Evolutionary conservation across 345 rosid genomes (phyloP).

Genomic region (Eucalyptus regnans): DNA sequence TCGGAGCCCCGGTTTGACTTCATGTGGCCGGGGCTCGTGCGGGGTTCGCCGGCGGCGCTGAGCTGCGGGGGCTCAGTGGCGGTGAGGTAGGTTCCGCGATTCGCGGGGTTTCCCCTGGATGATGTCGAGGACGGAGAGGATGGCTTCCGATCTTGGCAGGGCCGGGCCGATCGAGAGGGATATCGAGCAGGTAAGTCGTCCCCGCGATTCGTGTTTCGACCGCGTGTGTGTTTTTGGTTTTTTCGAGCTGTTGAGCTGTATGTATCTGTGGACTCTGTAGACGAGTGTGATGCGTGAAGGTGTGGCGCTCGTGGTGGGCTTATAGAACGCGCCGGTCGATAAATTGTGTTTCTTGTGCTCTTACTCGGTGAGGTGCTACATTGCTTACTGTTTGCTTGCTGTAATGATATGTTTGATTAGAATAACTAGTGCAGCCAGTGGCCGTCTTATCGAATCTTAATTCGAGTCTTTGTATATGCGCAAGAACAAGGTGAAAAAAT

Average conservation of each 20-base stretch:
- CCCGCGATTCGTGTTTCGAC: background rate
- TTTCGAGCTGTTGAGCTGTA: background rate
- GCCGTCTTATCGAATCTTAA: background rate
- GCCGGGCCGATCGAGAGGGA: conserved; percentile 80
- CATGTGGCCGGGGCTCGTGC: background rate
- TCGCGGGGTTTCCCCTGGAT: conserved; percentile 6
- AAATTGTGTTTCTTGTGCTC: background rate
- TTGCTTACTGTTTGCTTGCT: background rate
- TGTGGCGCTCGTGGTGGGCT: background rate
- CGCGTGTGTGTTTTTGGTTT: background rate
- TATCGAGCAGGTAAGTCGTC: conserved; percentile 69
- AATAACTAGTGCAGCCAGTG: background rate
- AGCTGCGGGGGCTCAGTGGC: conserved; percentile 12
- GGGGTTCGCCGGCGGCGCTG: background rate
- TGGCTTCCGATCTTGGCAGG: conserved; percentile 94
- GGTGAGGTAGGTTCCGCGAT: background rate
- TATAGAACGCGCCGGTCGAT: background rate
- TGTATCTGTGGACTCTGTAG: background rate
- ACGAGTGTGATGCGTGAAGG: background rate
- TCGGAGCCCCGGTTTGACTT: background rate
- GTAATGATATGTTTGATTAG: background rate
- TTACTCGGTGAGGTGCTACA: background rate
- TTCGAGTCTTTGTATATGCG: background rate
- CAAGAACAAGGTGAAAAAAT: background rate
- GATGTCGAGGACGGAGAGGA: conserved; percentile 57